Evolutionary conservation across 805 yeast genomes (phyloP), one percentile per base, ranked within the genome.

Genomic region (Candida dajiaensis): DNA sequence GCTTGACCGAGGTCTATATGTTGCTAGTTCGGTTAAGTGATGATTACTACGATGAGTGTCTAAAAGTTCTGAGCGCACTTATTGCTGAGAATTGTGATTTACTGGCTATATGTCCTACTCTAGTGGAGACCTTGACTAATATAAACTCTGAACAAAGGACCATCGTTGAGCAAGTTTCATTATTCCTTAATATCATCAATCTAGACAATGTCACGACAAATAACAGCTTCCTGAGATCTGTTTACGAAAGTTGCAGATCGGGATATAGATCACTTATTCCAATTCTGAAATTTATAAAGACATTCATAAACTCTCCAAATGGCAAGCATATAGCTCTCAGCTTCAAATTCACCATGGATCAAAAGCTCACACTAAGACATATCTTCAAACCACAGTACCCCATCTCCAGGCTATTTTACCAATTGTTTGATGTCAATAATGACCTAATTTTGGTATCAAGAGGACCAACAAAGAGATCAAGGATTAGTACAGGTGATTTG

Each of bases 191-290:
- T 13, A 44, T 49, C n/a, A 18, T 49, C 9, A 29, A 23, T 22
- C n/a, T 23, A 37, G 26, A 38, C 3, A 33, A 43, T 7, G 13
- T 3, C 8, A n/a, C 10, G 2, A 8, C 12, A 3, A 53, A 46
- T 40, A 37, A 43, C 11, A 20, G 8, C 5, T 49, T 50, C 31
- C 41, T 52, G 12, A 45, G 28, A 1, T 33, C 37, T 4, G 46
- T 42, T 4, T 52, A 46, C 36, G 19, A 45, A 7, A 43, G 43
- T 0, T 42, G 50, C 35, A 54, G 45, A 29, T 18, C 33, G 21
- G 53, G 48, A 0, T 49, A 45, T 28, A 43, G 49, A 25, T 48
- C 53, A 3, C 36, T 54, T 31, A 45, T 55, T 15, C 59, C 56
- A 16, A 38, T 49, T 6, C 21, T 55, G 20, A 45, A 45, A 19